Evolutionary conservation across 805 yeast species (phyloP).

Genomic region (Blastobotrys chiropterorum): DNA sequence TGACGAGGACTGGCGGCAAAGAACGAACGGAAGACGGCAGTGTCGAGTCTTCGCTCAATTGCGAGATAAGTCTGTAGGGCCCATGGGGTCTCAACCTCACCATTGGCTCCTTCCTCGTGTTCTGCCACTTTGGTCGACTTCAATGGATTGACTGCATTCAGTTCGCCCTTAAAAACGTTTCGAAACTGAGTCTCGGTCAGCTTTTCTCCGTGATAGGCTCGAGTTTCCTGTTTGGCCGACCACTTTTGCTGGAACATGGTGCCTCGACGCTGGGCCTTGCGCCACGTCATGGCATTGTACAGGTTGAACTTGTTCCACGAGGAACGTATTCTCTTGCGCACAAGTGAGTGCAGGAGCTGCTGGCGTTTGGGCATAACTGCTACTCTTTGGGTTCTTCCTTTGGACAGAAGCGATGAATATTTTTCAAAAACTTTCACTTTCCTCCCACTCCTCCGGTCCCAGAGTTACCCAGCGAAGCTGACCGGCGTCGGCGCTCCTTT

Average conservation of each 20-base stretch:
- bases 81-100: slow-evolving; percentile 55
- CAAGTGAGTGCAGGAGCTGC: slow-evolving; percentile 29
- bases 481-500: too few species aligned
- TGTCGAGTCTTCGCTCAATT: slow-evolving; percentile 81
- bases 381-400: background rate
- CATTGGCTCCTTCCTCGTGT: slow-evolving; percentile 3
- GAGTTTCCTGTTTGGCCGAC: slow-evolving; percentile 82
- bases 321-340: slow-evolving; percentile 52
- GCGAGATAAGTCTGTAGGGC: slow-evolving; percentile 84
- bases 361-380: slow-evolving; percentile 26
- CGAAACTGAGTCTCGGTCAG: slow-evolving; percentile 81
- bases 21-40: slow-evolving; percentile 85
- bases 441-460: background rate
- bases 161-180: slow-evolving; percentile 55
- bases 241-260: slow-evolving; percentile 90
- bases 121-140: slow-evolving; percentile 70
- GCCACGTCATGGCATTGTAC: slow-evolving; percentile 78
- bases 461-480: background rate
- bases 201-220: slow-evolving; percentile 95
- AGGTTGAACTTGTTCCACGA: slow-evolving; percentile 89
- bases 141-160: slow-evolving; percentile 82
- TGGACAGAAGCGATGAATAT: background rate
- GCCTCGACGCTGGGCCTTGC: slow-evolving; percentile 48
- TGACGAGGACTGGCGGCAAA: slow-evolving; percentile 92
- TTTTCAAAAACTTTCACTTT: slow-evolving; percentile 1